Conservation (phyloP, 1,284 basidiomycete species). For the Mycosarcoma maydis region DNA sequence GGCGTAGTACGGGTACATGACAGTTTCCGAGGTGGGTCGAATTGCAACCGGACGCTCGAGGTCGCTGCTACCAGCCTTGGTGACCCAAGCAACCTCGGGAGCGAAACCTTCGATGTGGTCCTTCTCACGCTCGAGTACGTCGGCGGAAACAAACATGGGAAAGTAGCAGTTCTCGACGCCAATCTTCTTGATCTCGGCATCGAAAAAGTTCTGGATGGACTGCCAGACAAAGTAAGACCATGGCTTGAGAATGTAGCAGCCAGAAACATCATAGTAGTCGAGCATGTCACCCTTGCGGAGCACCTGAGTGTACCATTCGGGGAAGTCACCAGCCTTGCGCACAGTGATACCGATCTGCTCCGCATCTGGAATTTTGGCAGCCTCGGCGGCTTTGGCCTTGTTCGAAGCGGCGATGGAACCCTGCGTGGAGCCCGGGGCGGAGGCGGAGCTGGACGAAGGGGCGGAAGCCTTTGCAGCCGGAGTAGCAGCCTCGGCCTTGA, state of each 20-base stretch:
- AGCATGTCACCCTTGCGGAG: constrained; percentile 98
- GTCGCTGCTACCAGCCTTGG: constrained; percentile 89
- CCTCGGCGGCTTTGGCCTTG: constrained; percentile 44
- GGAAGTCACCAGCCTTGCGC: constrained; percentile 64
- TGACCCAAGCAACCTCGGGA: constrained; percentile 99
- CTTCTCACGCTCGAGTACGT: constrained; percentile 95
- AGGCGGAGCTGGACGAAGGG: constrained; percentile 32
- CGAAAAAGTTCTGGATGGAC: constrained; percentile 76
- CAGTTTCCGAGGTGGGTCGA: constrained; percentile 95
- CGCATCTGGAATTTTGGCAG: constrained; percentile 63
- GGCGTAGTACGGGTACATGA: constrained; percentile 96
- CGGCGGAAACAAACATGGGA: constrained; percentile 96
- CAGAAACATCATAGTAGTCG: constrained; percentile 98
- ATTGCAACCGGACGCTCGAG: constrained; percentile 98
- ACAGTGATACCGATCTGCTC: constrained; percentile 66
- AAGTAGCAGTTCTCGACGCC: constrained; percentile 98
- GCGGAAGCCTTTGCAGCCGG: constrained; percentile 39
- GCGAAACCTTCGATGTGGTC: constrained; percentile 99
- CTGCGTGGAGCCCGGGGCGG: constrained; percentile 42
- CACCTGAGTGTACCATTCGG: constrained; percentile 74
- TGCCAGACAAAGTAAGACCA: constrained; percentile 99
- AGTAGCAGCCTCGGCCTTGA: constrained; percentile 46
- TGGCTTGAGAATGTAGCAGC: constrained; percentile 97
- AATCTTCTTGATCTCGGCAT: constrained; percentile 82
- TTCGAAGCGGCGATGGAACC: constrained; percentile 35